phyloP scores from a whole-genome alignment of 352 stramenopile genomes.

The Phytophthora lateralis region DNA sequence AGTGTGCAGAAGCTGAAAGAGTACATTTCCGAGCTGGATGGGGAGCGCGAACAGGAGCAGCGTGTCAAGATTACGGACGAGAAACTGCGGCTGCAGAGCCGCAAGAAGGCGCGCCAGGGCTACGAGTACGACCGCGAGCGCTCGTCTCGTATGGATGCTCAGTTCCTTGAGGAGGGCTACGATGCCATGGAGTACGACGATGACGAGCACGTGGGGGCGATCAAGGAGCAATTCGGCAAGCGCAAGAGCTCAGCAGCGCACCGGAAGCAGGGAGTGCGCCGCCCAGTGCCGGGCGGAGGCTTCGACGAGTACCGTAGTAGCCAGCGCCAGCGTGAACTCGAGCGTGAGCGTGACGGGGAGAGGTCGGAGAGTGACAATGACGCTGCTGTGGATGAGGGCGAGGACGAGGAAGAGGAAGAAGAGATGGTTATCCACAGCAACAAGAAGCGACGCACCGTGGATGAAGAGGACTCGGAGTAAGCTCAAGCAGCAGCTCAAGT shows the following conservation, averaged over 20 bases:
- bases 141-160: slow-evolving; percentile 76
- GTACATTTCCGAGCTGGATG: slow-evolving; percentile 87
- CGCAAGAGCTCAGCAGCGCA: slow-evolving; percentile 41
- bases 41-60: slow-evolving; percentile 83
- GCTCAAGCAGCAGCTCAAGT: slow-evolving; percentile 2
- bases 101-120: slow-evolving; percentile 84
- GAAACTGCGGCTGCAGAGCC: slow-evolving; percentile 80
- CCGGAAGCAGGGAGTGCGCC: slow-evolving; percentile 42
- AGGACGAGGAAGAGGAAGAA: slow-evolving; percentile 80
- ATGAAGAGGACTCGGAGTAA: slow-evolving; percentile 85
- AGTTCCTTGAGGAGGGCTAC: slow-evolving; percentile 85
- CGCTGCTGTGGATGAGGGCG: slow-evolving; percentile 48
- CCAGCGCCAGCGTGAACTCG: slow-evolving; percentile 39
- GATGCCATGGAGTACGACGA: slow-evolving; percentile 83
- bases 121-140: slow-evolving; percentile 84
- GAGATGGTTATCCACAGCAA: slow-evolving; percentile 71
- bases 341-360: slow-evolving; percentile 57
- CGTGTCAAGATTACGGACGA: slow-evolving; percentile 88
- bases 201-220: slow-evolving; percentile 81
- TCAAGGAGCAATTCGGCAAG: slow-evolving; percentile 85
- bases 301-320: slow-evolving; percentile 85
- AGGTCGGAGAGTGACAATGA: slow-evolving; percentile 76
- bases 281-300: slow-evolving; percentile 60
- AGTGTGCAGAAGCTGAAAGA: slow-evolving; percentile 85
- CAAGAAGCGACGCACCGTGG: slow-evolving; percentile 85